Conservation (phyloP, 371 early-diverging fungal genomes). For the Mitosporidium daphniae region DNA sequence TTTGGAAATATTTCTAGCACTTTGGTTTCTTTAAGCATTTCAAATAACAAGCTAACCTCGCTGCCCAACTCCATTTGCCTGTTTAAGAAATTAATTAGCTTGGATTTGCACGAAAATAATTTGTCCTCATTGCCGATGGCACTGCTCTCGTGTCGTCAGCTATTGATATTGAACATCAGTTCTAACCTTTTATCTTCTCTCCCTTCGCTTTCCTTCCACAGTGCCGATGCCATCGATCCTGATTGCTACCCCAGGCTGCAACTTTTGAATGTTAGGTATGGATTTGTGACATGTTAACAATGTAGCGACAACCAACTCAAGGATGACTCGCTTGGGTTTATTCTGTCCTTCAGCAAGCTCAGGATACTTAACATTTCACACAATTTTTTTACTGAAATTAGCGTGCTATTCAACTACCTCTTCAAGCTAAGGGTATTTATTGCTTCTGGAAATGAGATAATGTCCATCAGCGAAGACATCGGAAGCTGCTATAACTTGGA, state of each 20-base stretch:
- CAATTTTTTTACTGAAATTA: slow-evolving; percentile 2
- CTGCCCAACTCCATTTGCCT: slow-evolving; percentile 19
- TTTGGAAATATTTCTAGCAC: slow-evolving; percentile 15
- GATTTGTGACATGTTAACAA: too few relatives aligned
- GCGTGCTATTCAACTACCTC: slow-evolving; percentile 4
- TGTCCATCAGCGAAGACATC: slow-evolving; percentile 40
- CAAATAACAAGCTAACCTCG: slow-evolving; percentile 20
- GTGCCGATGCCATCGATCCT: slow-evolving; percentile 10
- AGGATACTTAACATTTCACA: too few relatives aligned
- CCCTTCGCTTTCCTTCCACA: slow-evolving; percentile 6
- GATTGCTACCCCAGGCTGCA: slow-evolving; percentile 24
- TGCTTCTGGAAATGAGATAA: slow-evolving; percentile 39
- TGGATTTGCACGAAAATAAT: slow-evolving; percentile 27
- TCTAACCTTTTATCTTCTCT: slow-evolving; percentile 30
- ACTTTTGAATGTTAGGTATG: slow-evolving; percentile 35
- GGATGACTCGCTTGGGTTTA: slow-evolving; percentile 8
- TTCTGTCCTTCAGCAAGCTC: too few relatives aligned
- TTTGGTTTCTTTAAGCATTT: slow-evolving; percentile 13
- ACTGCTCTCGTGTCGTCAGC: slow-evolving; percentile 34
- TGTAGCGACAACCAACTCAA: slow-evolving; percentile 22
- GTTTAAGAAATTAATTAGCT: slow-evolving; percentile 11
- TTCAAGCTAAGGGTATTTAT: slow-evolving; percentile 17
- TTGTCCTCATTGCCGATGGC: slow-evolving; percentile 27
- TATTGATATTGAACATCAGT: slow-evolving; percentile 24
- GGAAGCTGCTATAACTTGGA: slow-evolving; percentile 22